These are phyloP conservation scores for Flaveria bidentis DNA, from an alignment of 129 eudicot genomes.

Conservation along the genomic window DNA sequence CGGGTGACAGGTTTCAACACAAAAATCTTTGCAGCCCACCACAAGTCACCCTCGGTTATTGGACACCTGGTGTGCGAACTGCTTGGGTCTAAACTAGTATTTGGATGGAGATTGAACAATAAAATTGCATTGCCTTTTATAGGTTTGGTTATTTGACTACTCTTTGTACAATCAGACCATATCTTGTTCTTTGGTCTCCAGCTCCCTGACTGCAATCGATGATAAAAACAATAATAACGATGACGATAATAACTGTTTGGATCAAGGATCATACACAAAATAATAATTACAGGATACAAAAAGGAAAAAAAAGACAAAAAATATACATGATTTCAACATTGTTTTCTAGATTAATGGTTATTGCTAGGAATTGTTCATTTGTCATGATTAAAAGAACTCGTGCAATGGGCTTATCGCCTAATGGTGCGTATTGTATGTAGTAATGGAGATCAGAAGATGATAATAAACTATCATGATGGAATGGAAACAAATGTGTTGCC, in stretches of 20 bases:
- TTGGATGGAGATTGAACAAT: conserved; percentile 71
- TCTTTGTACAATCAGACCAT: conserved; percentile 58
- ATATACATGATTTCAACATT: not conserved
- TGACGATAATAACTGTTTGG: not conserved
- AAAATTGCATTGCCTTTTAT: conserved; percentile 73
- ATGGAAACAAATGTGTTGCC: no score
- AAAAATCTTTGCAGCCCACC: conserved; percentile 76
- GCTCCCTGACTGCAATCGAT: conserved; percentile 35
- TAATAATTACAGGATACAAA: not conserved
- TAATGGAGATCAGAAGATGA: no score
- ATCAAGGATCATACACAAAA: conserved; percentile 3
- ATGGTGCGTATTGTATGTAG: no score
- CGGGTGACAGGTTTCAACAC: conserved; percentile 30
- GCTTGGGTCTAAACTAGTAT: conserved; percentile 59
- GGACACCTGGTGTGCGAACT: conserved; percentile 79
- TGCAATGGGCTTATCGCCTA: no score
- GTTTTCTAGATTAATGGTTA: not conserved
- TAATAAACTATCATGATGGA: no score
- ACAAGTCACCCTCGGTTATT: conserved; percentile 62
- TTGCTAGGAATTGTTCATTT: not conserved
- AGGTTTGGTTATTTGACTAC: conserved; percentile 49
- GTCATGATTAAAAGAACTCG: no score
- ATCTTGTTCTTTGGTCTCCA: conserved; percentile 42
- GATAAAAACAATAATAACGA: not conserved
- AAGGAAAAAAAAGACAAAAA: not conserved